Percentiles rank a stretch among this genome's conserved stretches.
Evolutionary conservation across 2,329 filamentous ascomycete genomes (phyloP).

Genomic region (Trichoderma aggressivum): DNA sequence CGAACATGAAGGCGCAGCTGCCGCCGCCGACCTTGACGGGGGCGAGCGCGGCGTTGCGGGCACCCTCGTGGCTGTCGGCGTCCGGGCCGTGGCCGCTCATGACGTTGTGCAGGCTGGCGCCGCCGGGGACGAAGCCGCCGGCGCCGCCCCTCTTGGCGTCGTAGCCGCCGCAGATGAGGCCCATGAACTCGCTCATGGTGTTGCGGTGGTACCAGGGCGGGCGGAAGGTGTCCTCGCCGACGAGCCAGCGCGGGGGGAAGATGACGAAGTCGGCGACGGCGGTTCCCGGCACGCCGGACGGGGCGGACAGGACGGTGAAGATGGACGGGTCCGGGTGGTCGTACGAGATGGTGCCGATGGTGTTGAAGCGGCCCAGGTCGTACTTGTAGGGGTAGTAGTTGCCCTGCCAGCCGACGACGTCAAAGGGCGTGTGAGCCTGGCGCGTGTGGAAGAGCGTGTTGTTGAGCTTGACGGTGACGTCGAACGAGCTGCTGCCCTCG

Average conservation of each 20-base stretch:
- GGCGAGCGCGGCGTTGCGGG: conserved; percentile 50
- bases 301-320: conserved; percentile 68
- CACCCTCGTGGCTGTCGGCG: conserved; percentile 53
- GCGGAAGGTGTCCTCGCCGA: conserved; percentile 67
- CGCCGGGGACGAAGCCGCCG: conserved; percentile 55
- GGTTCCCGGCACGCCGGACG: conserved; percentile 57
- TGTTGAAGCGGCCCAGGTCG: conserved; percentile 73
- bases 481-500: conserved; percentile 39
- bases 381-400: conserved; percentile 81
- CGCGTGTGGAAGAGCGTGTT: conserved; percentile 60
- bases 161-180: conserved; percentile 54
- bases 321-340: conserved; percentile 80
- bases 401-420: conserved; percentile 79
- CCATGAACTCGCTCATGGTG: conserved; percentile 66
- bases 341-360: conserved; percentile 67
- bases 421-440: conserved; percentile 72
- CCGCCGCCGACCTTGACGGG: conserved; percentile 58
- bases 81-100: conserved; percentile 68
- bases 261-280: conserved; percentile 70
- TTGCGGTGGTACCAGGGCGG: conserved; percentile 72
- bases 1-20: conserved; percentile 68
- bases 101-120: conserved; percentile 63
- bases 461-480: conserved; percentile 61
- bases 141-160: conserved; percentile 56
- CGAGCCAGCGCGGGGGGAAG: conserved; percentile 70